Conservation (phyloP, 352 stramenopile species). For the Aphanomyces cochlioides region DNA sequence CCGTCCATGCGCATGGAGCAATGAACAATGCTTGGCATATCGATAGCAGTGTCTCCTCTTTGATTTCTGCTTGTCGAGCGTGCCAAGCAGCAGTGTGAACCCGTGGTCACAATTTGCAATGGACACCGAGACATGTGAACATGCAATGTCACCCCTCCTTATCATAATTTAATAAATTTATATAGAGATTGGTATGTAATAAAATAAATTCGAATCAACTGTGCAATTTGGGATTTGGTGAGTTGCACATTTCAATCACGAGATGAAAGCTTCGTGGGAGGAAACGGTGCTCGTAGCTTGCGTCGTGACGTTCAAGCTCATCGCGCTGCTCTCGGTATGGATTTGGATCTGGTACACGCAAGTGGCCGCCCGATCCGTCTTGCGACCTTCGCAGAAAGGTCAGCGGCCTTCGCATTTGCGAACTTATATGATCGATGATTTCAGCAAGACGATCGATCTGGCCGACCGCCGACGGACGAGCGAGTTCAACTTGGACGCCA, state of each 20-base stretch:
- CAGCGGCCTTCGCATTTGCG: not conserved
- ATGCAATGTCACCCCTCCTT: too few relatives aligned
- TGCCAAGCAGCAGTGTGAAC: too few relatives aligned
- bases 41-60: too few relatives aligned
- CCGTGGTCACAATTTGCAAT: too few relatives aligned
- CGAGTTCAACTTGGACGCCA: not conserved
- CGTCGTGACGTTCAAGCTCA: constrained; percentile 3
- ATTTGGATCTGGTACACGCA: not conserved
- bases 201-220: too few relatives aligned
- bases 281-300: not conserved
- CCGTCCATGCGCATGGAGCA: too few relatives aligned
- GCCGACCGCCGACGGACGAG: too few relatives aligned
- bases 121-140: too few relatives aligned
- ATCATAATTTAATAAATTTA: too few relatives aligned
- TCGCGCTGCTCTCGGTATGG: not conserved
- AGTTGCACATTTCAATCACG: not conserved
- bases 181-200: too few relatives aligned
- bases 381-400: not conserved
- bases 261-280: not conserved
- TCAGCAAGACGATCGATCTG: not conserved
- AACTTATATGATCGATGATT: not conserved
- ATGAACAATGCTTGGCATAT: too few relatives aligned
- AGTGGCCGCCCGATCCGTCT: not conserved
- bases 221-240: not conserved
- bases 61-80: too few relatives aligned